These are phyloP conservation scores for Aspergillus sp. DNA, from an alignment of 2,329 filamentous ascomycete genomes.

Conservation along the genomic window DNA sequence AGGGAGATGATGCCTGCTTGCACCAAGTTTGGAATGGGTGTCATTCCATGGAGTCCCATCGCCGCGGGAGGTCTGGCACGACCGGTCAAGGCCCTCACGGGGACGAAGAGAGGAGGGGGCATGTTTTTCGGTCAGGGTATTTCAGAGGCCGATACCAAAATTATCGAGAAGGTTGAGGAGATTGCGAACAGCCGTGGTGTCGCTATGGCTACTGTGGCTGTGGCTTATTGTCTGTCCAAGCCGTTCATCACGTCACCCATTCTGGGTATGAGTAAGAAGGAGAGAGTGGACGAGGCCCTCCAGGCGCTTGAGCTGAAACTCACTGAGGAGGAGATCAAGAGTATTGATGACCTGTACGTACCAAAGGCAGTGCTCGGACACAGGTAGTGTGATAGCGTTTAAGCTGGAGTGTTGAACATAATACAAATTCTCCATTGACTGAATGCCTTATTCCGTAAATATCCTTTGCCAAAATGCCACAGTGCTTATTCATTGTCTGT, in stretches of 20 bases:
- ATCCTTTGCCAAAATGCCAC: too few species aligned
- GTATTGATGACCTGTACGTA: slow-evolving; percentile 40
- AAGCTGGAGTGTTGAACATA: too few species aligned
- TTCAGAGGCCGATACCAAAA: slow-evolving; percentile 28
- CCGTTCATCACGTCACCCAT: slow-evolving; percentile 26
- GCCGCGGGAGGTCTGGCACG: slow-evolving; percentile 20
- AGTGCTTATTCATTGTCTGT: too few species aligned
- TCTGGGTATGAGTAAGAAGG: slow-evolving; percentile 42
- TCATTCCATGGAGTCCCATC: slow-evolving; percentile 35
- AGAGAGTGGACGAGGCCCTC: slow-evolving; percentile 54
- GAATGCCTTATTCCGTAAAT: too few species aligned
- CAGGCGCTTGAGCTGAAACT: slow-evolving; percentile 53
- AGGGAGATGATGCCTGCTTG: slow-evolving; percentile 52
- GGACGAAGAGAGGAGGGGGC: slow-evolving; percentile 13
- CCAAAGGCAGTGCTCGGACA: slow-evolving; percentile 15
- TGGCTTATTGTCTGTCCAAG: slow-evolving; percentile 51
- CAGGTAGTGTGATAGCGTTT: background rate
- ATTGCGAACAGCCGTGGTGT: slow-evolving; percentile 50
- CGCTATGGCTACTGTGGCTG: slow-evolving; percentile 58
- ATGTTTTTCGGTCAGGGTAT: slow-evolving; percentile 12
- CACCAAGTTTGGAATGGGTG: slow-evolving; percentile 43
- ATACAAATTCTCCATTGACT: too few species aligned
- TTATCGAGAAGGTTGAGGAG: slow-evolving; percentile 49
- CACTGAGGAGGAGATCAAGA: slow-evolving; percentile 53
- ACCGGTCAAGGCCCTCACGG: slow-evolving; percentile 14